These are phyloP conservation scores for Solanum dulcamara DNA, from an alignment of 257 asterid species.

Conservation along the genomic window DNA sequence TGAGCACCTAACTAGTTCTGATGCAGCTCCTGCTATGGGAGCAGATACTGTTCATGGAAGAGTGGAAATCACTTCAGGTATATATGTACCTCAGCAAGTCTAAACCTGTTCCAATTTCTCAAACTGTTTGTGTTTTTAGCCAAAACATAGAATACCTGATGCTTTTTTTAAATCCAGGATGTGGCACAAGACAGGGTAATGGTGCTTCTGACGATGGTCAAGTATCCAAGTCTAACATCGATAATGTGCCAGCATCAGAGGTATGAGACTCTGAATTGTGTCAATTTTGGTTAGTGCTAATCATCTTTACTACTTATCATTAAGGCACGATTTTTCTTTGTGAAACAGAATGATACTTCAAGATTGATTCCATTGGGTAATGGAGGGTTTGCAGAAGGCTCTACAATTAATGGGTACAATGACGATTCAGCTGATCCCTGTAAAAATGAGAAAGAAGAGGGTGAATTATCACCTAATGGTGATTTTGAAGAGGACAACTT, in stretches of 20 bases:
- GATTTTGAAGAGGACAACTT: conserved; percentile 77
- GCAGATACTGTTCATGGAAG: conserved; percentile 41
- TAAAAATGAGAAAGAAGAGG: conserved; percentile 90
- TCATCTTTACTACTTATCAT: background rate
- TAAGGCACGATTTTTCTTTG: background rate
- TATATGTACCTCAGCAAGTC: conserved; percentile 2
- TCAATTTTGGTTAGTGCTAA: background rate
- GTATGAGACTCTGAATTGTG: conserved; percentile 22
- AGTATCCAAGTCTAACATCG: conserved; percentile 32
- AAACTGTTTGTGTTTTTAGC: background rate
- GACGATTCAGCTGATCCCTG: conserved; percentile 46
- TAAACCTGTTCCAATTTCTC: background rate
- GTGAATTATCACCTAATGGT: conserved; percentile 72
- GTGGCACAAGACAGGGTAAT: conserved; percentile 30
- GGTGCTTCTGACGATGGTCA: conserved; percentile 33
- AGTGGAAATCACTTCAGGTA: conserved; percentile 23
- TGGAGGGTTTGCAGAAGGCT: conserved; percentile 45
- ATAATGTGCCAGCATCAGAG: conserved; percentile 43
- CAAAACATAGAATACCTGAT: conserved; percentile 2
- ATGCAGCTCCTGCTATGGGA: conserved; percentile 24
- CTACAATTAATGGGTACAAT: conserved; percentile 28
- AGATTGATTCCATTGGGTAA: conserved; percentile 27
- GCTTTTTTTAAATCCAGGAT: conserved; percentile 32
- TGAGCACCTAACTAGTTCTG: conserved; percentile 38
- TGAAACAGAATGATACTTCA: conserved; percentile 36